phyloP scores from a whole-genome alignment of 306 rosid genomes.

The Alnus rubra region DNA sequence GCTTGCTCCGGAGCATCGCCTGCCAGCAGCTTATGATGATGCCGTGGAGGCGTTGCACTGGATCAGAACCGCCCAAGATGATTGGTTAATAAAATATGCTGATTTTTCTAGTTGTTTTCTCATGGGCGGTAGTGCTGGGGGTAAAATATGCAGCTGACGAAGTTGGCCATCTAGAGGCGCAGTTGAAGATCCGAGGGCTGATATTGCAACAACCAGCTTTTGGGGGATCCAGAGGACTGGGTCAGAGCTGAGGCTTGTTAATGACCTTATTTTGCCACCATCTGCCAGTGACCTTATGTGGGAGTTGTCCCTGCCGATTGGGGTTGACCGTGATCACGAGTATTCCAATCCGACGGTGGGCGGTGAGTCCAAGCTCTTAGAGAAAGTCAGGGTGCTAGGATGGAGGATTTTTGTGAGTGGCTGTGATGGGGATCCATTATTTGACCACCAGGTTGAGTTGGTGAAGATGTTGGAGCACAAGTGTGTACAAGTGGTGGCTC shows the following conservation, averaged over 20 bases:
- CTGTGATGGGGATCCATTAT: constrained; percentile 50
- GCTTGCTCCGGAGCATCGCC: constrained; percentile 55
- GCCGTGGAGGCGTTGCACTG: constrained; percentile 46
- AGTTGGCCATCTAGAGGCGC: background rate
- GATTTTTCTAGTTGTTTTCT: constrained; percentile 44
- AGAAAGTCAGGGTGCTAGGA: background rate
- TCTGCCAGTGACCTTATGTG: constrained; percentile 32
- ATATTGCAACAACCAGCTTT: constrained; percentile 51
- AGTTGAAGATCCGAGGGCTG: constrained; percentile 39
- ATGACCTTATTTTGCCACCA: constrained; percentile 21
- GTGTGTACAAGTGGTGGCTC: constrained; percentile 36
- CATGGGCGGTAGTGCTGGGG: constrained; percentile 59
- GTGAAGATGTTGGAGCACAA: constrained; percentile 38
- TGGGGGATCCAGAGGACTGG: constrained; percentile 35
- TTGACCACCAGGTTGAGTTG: constrained; percentile 45
- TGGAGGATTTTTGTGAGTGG: constrained; percentile 45
- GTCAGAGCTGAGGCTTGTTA: constrained; percentile 35
- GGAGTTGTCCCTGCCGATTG: constrained; percentile 43
- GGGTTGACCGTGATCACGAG: constrained; percentile 49
- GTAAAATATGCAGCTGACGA: constrained; percentile 32
- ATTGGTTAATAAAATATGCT: constrained; percentile 41
- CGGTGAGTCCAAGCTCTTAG: background rate
- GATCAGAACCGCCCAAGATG: constrained; percentile 31
- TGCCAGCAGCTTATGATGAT: constrained; percentile 54
- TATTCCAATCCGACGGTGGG: constrained; percentile 49